Base-by-base conservation (phyloP, 805 yeast species). In the Candida ascalaphidarum region DNA sequence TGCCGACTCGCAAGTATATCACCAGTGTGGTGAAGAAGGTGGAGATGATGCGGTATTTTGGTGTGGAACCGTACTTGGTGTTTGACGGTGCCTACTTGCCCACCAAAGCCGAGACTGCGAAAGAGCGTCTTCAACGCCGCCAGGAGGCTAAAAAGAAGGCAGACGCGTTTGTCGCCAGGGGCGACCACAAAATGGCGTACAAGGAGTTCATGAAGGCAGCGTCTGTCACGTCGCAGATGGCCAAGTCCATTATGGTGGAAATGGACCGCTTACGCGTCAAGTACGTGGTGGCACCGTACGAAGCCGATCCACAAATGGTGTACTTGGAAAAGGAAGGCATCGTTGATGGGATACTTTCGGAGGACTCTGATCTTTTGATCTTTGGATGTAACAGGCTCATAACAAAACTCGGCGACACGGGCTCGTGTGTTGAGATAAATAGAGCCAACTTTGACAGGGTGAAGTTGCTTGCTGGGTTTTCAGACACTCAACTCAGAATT, bases 301-400 rank as follows among this genome's bases (percentile, higher is more conserved):
- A 92, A 56, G 98, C 98, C 1, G 99, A 92, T 51, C 81, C 98
- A 1, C 98, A 92, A 52, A 74, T 92, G 81, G 97, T 88, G 7
- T 85, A 77, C 44, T 64, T 92, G 23, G 97, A 89, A 48, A 71
- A 74, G 33, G 38, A 55, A 0, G 89, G 89, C 0, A 29, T 74
- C 1, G 89, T 85, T 5, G 80, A 85, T 36, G 97, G 89, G 0
- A 82, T 92, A 4, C 65, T 92, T 7, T 79, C 95, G 23, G 99
- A 92, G 47, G 99, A 92, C 49, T 86, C 96, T 1, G 99, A 92
- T 57, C 62, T 92, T 39, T 59, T 92, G 14, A 68, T 92, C 1
- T 92, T 89, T 61, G 99, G 99, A 0, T 83, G 94, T 29, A 55
- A 63, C 20, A 60, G 62, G 22, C 61, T 92, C 14, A 66, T 89